phyloP scores from a whole-genome alignment of 2,329 filamentous ascomycete genomes.

The Chaetothyriales sp. region DNA sequence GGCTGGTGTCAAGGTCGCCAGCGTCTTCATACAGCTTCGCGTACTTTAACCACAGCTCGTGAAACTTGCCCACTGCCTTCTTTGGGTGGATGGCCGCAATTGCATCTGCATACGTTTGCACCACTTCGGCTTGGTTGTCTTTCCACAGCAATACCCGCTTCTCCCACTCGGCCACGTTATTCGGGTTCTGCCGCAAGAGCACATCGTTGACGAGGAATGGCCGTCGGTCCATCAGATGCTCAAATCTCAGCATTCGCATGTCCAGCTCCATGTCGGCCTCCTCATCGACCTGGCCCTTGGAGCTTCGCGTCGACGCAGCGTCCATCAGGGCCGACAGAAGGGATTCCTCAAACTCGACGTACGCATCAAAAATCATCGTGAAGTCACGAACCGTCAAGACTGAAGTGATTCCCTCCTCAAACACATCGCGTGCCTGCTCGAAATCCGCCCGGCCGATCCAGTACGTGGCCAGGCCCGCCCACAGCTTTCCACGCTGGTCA shows the following conservation, averaged over 20 bases:
- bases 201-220: constrained; percentile 97
- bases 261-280: constrained; percentile 88
- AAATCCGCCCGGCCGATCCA: constrained; percentile 91
- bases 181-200: constrained; percentile 82
- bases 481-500: constrained; percentile 87
- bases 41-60: constrained; percentile 92
- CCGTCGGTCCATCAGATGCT: constrained; percentile 91
- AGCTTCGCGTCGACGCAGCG: constrained; percentile 62
- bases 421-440: constrained; percentile 81
- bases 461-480: constrained; percentile 89
- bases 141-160: constrained; percentile 94
- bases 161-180: constrained; percentile 94
- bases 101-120: constrained; percentile 87
- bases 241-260: constrained; percentile 93
- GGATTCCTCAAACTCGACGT: constrained; percentile 92
- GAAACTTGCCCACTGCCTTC: constrained; percentile 83
- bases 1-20: constrained; percentile 68
- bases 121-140: constrained; percentile 78
- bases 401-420: constrained; percentile 91
- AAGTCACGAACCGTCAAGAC: constrained; percentile 99
- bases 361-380: constrained; percentile 89
- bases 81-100: constrained; percentile 89
- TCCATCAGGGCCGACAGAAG: constrained; percentile 89
- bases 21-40: constrained; percentile 92
- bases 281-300: constrained; percentile 63